Conservation (phyloP, 352 stramenopile species). For the Pythium scleroteichum region DNA sequence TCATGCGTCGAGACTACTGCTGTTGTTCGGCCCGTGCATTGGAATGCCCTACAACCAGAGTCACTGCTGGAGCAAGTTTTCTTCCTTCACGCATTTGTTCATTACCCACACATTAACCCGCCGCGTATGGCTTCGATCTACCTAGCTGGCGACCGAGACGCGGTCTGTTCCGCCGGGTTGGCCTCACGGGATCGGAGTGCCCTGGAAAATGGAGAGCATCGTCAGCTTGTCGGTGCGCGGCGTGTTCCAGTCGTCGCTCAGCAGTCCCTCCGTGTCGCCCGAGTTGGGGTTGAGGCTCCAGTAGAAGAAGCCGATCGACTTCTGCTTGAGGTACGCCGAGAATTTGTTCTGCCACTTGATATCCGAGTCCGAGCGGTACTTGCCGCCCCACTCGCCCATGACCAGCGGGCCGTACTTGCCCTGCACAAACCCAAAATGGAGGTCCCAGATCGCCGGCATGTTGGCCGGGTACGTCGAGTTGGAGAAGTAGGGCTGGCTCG, state of each 20-base stretch:
- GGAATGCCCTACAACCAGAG: too few species aligned
- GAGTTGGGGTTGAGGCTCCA: constrained; percentile 73
- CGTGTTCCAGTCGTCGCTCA: constrained; percentile 60
- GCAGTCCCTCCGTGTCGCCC: constrained; percentile 55
- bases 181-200: constrained; percentile 35
- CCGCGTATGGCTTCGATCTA: too few species aligned
- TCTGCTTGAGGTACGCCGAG: constrained; percentile 34
- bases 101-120: too few species aligned
- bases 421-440: constrained; percentile 54
- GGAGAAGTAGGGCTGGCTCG: constrained; percentile 49
- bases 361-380: constrained; percentile 33
- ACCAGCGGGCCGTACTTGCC: constrained; percentile 9
- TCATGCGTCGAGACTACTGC: too few species aligned
- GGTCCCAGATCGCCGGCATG: constrained; percentile 56
- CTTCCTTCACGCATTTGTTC: too few species aligned
- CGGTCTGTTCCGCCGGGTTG: too few species aligned
- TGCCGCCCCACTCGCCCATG: constrained; percentile 6
- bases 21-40: too few species aligned
- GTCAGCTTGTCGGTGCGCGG: too few species aligned
- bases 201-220: constrained; percentile 42
- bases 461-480: constrained; percentile 41
- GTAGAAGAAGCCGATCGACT: constrained; percentile 47
- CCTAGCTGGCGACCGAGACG: too few species aligned
- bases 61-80: too few species aligned
- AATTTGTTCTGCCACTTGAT: constrained; percentile 53